phyloP scores from a whole-genome alignment of 495 filamentous ascomycete species.

The Saxophila tyrrhenica region DNA sequence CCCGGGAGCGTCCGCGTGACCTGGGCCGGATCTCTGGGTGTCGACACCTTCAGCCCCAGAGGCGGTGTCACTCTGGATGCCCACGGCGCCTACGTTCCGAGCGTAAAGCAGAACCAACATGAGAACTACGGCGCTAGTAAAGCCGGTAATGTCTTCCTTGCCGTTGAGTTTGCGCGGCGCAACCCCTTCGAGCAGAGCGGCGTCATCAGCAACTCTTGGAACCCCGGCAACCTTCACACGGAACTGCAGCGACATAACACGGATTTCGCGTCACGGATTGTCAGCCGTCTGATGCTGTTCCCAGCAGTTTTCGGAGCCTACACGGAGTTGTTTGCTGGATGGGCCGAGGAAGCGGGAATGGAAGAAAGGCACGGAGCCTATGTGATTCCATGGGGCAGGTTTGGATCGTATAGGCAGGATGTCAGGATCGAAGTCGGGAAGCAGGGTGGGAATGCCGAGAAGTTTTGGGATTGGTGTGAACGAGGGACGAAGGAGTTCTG shows the following conservation, averaged over 20 bases:
- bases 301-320: conserved; percentile 22
- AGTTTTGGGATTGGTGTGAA: conserved; percentile 31
- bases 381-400: conserved; percentile 26
- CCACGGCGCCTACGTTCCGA: conserved; percentile 12
- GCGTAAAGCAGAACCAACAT: neutral
- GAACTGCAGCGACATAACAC: conserved; percentile 24
- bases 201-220: conserved; percentile 24
- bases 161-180: conserved; percentile 28
- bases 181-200: conserved; percentile 18
- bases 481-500: conserved; percentile 15
- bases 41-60: conserved; percentile 13
- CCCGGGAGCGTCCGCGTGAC: conserved; percentile 29
- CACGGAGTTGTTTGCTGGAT: conserved; percentile 27
- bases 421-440: conserved; percentile 16
- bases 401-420: conserved; percentile 15
- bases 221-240: conserved; percentile 32
- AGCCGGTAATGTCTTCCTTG: conserved; percentile 32
- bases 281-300: conserved; percentile 4
- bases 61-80: conserved; percentile 24
- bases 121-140: conserved; percentile 34
- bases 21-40: conserved; percentile 27
- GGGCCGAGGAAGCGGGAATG: conserved; percentile 10
- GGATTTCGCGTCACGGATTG: neutral
- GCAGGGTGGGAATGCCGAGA: conserved; percentile 23
- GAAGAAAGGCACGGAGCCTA: conserved; percentile 20